Evolutionary conservation across 2,329 filamentous ascomycete genomes (phyloP).

Genomic region (Pseudogymnoascus destructans): DNA sequence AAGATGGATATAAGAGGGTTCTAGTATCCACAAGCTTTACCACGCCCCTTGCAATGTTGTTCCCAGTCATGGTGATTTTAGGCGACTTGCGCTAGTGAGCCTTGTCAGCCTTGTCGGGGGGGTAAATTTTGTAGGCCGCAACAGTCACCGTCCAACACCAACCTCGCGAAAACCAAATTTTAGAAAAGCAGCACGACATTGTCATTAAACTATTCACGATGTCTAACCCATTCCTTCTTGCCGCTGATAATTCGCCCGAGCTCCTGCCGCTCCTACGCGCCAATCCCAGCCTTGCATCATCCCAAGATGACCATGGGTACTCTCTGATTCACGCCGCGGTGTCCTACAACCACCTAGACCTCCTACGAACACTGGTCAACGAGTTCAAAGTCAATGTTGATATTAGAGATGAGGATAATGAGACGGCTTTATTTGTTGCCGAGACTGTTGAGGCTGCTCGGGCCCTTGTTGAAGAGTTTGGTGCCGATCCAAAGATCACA

Average conservation of each 20-base stretch:
- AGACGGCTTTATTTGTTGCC: constrained; percentile 88
- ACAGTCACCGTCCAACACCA: background rate
- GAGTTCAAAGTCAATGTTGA: constrained; percentile 71
- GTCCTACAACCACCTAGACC: constrained; percentile 76
- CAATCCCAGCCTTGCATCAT: constrained; percentile 61
- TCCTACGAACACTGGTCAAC: constrained; percentile 61
- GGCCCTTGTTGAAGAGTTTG: constrained; percentile 70
- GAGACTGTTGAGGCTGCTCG: constrained; percentile 70
- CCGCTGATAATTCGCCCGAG: constrained; percentile 64
- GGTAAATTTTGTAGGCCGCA: constrained; percentile 8
- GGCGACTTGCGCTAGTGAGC: constrained; percentile 7
- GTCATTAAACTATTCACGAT: constrained; percentile 19
- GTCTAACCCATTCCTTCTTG: constrained; percentile 57
- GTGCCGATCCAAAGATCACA: constrained; percentile 48
- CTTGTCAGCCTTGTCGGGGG: constrained; percentile 20
- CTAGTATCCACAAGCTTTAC: background rate
- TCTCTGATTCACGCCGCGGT: constrained; percentile 85
- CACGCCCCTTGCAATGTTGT: background rate
- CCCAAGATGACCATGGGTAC: constrained; percentile 85
- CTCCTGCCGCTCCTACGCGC: constrained; percentile 63
- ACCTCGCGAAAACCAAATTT: background rate
- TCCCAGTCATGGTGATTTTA: constrained; percentile 3
- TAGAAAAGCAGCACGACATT: background rate
- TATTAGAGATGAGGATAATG: constrained; percentile 76
- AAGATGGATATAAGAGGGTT: background rate